These are phyloP conservation scores for Neoboletus magnificus DNA, from an alignment of 768 basidiomycete species.

Conservation along the genomic window DNA sequence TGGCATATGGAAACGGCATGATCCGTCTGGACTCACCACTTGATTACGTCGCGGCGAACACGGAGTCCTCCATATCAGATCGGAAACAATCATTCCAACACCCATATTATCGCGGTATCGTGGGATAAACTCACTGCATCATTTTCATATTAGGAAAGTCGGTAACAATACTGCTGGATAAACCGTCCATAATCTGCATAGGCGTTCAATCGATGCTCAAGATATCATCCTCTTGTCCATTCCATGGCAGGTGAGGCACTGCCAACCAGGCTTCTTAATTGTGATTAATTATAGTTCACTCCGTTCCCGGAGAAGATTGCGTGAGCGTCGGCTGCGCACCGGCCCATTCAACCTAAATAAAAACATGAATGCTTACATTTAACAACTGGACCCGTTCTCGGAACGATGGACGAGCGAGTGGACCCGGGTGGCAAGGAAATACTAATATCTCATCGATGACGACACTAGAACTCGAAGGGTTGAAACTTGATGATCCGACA, in stretches of 20 bases:
- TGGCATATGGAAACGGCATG: not conserved
- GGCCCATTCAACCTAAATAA: not conserved
- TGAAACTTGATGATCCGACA: not conserved
- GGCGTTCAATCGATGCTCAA: not conserved
- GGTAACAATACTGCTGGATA: not conserved
- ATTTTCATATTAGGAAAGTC: not conserved
- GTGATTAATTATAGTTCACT: not conserved
- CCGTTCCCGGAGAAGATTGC: not conserved
- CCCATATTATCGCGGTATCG: not conserved
- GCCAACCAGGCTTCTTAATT: not conserved
- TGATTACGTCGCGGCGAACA: not conserved
- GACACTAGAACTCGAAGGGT: not conserved
- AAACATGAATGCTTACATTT: not conserved
- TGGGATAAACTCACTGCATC: not conserved
- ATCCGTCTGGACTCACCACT: not conserved
- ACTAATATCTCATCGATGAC: not conserved
- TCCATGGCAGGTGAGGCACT: not conserved
- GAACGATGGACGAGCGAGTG: not conserved
- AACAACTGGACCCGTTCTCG: not conserved
- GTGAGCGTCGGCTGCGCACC: not conserved
- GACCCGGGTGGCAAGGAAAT: not conserved
- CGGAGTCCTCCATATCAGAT: not conserved
- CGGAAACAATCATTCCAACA: not conserved
- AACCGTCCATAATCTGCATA: not conserved
- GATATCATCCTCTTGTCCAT: not conserved